These are phyloP conservation scores for Claviceps paspali DNA, from an alignment of 2,329 filamentous ascomycete species.

Conservation along the genomic window DNA sequence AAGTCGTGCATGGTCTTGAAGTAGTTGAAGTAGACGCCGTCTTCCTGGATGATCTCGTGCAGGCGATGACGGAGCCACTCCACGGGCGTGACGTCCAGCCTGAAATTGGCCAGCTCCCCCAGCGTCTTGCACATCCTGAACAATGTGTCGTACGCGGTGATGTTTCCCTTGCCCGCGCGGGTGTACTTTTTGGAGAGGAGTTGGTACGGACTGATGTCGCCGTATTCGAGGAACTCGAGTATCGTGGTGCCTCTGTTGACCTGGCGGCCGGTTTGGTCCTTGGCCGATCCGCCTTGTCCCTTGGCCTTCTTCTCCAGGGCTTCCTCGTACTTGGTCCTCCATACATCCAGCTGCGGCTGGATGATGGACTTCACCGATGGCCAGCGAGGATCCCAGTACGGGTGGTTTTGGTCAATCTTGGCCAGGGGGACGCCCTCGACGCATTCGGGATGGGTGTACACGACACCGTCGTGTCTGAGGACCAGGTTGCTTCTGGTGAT, in stretches of 20 bases:
- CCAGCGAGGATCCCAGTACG: conserved; percentile 43
- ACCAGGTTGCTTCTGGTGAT: conserved; percentile 31
- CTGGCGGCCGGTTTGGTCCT: conserved; percentile 39
- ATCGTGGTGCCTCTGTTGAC: conserved; percentile 38
- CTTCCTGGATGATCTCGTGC: conserved; percentile 28
- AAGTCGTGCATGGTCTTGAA: conserved; percentile 35
- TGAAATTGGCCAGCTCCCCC: conserved; percentile 37
- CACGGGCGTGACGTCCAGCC: conserved; percentile 34
- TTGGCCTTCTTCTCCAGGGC: conserved; percentile 18
- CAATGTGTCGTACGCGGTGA: conserved; percentile 39
- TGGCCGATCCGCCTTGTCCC: conserved; percentile 22
- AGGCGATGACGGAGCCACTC: conserved; percentile 44
- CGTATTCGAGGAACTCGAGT: conserved; percentile 34
- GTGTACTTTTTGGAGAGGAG: conserved; percentile 38
- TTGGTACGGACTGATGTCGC: conserved; percentile 41
- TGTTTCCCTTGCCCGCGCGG: conserved; percentile 21
- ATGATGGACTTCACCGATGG: conserved; percentile 28
- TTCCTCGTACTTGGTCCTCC: conserved; percentile 30
- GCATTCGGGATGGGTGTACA: conserved; percentile 35
- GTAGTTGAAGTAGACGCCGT: conserved; percentile 34
- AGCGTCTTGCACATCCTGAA: conserved; percentile 39
- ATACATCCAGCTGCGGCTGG: conserved; percentile 27
- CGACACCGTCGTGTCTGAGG: conserved; percentile 31
- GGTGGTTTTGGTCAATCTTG: conserved; percentile 33
- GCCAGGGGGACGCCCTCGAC: conserved; percentile 36